Percentiles rank a stretch among this genome's conserved stretches.
These are phyloP conservation scores for Alternaria metachromatica DNA, from an alignment of 2,329 filamentous ascomycete species.

Conservation along the genomic window DNA sequence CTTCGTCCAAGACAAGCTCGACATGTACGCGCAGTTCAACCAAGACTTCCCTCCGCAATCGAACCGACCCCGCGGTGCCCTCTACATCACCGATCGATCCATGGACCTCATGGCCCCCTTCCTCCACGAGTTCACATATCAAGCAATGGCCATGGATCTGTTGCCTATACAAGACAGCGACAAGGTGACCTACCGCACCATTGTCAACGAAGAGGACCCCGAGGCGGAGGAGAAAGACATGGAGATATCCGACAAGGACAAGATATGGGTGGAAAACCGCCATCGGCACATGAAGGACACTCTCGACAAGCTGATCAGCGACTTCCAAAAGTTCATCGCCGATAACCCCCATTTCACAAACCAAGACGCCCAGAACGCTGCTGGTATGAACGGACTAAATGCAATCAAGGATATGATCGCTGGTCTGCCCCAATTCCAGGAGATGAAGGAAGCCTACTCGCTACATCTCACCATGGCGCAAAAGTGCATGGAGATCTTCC, in stretches of 20 bases:
- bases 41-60: conserved; percentile 82
- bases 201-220: conserved; percentile 74
- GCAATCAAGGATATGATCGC: conserved; percentile 97
- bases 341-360: conserved; percentile 93
- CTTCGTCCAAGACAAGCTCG: conserved; percentile 90
- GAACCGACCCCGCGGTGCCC: conserved; percentile 77
- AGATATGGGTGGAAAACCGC: conserved; percentile 92
- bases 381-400: conserved; percentile 84
- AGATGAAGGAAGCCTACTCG: conserved; percentile 94
- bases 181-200: conserved; percentile 83
- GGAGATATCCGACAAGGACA: conserved; percentile 88
- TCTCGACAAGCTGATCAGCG: conserved; percentile 87
- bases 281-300: conserved; percentile 98
- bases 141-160: conserved; percentile 96
- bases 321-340: conserved; percentile 90
- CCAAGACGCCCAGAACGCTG: conserved; percentile 68
- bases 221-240: conserved; percentile 85
- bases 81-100: conserved; percentile 87
- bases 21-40: conserved; percentile 85
- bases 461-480: conserved; percentile 96
- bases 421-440: conserved; percentile 90
- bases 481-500: conserved; percentile 94
- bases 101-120: conserved; percentile 91
- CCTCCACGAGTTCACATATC: conserved; percentile 96
- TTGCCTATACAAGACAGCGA: conserved; percentile 87